Evolutionary conservation across 2,329 filamentous ascomycete genomes (phyloP).

Genomic region (Arthrobotrys sinensis): DNA sequence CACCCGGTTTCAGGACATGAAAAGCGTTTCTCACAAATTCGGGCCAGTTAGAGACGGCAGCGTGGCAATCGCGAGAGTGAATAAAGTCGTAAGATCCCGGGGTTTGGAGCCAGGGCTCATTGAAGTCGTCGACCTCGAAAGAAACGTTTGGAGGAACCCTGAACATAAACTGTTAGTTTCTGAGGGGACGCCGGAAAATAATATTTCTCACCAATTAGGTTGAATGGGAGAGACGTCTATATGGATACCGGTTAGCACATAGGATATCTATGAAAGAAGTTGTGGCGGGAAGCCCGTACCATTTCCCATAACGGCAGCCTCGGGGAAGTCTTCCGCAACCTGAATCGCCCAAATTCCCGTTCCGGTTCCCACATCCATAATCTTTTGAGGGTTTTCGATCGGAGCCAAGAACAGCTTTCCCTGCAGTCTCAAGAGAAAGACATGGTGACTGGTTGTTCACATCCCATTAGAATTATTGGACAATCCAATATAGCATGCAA

Average conservation of each 20-base stretch:
- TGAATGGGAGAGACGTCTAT: slow-evolving; percentile 66
- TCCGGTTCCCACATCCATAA: slow-evolving; percentile 72
- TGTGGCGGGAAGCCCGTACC: slow-evolving; percentile 64
- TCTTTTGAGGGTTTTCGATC: slow-evolving; percentile 67
- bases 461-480: neutral
- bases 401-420: slow-evolving; percentile 70
- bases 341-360: slow-evolving; percentile 74
- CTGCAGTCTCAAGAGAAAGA: slow-evolving; percentile 70
- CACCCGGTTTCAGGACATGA: slow-evolving; percentile 70
- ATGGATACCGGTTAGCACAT: slow-evolving; percentile 13
- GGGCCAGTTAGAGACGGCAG: slow-evolving; percentile 74
- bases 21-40: slow-evolving; percentile 72
- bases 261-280: slow-evolving; percentile 64
- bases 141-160: slow-evolving; percentile 62
- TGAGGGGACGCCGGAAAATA: neutral
- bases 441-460: slow-evolving; percentile 67
- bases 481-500: neutral
- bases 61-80: slow-evolving; percentile 70
- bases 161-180: neutral
- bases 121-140: slow-evolving; percentile 64
- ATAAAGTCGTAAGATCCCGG: slow-evolving; percentile 63
- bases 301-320: slow-evolving; percentile 62
- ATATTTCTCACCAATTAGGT: slow-evolving; percentile 62
- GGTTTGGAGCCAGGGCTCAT: slow-evolving; percentile 61
- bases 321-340: slow-evolving; percentile 63